Evolutionary conservation across 2,329 filamentous ascomycete genomes (phyloP).

Genomic region (Biscogniauxia sp.): DNA sequence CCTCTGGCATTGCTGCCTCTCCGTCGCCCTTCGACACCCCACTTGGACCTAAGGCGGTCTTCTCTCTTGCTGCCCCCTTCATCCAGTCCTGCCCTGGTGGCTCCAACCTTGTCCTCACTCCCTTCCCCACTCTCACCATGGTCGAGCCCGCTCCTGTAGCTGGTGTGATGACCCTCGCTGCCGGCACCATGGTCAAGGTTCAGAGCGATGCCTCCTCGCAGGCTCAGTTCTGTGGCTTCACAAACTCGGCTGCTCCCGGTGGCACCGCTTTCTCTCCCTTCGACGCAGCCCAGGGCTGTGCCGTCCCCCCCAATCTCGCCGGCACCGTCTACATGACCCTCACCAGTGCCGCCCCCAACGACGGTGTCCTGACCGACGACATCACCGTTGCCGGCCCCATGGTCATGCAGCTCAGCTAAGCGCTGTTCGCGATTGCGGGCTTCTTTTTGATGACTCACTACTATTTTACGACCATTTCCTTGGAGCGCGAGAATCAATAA

Average conservation of each 20-base stretch:
- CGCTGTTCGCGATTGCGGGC: background rate
- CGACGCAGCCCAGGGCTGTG: conserved; percentile 52
- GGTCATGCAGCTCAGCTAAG: conserved; percentile 52
- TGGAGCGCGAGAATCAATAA: background rate
- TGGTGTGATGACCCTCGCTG: conserved; percentile 36
- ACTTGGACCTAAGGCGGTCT: conserved; percentile 66
- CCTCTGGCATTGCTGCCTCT: conserved; percentile 55
- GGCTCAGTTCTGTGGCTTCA: conserved; percentile 65
- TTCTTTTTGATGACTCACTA: background rate
- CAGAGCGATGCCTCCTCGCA: conserved; percentile 47
- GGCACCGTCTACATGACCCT: conserved; percentile 68
- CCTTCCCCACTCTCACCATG: conserved; percentile 60
- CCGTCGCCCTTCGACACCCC: conserved; percentile 70
- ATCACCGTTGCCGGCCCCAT: conserved; percentile 66
- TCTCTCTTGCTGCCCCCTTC: conserved; percentile 71
- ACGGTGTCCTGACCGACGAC: conserved; percentile 55
- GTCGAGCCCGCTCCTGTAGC: conserved; percentile 41
- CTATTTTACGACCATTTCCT: background rate
- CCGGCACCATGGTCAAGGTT: conserved; percentile 46
- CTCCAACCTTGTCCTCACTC: conserved; percentile 60
- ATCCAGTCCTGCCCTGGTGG: conserved; percentile 67
- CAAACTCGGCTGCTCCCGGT: conserved; percentile 56
- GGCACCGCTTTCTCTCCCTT: conserved; percentile 61
- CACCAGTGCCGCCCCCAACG: conserved; percentile 50
- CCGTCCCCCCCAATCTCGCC: conserved; percentile 58